These are phyloP conservation scores for Arabidopsis thaliana DNA, from an alignment of 345 rosid species.

Conservation along the genomic window TAIR10.1 NC_003071.7:18360501-18361000, in stretches of 20 bases:
- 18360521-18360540: constrained; percentile 58
- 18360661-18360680: constrained; percentile 47
- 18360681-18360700: constrained; percentile 46
- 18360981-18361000: background rate
- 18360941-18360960: constrained; percentile 52
- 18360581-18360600: background rate
- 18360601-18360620: background rate
- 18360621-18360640: background rate
- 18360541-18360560: background rate
- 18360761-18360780: background rate
- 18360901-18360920: constrained; percentile 58
- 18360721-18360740: constrained; percentile 50
- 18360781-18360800: no score
- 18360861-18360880: background rate
- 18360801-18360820: no score
- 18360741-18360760: background rate
- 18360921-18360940: constrained; percentile 52
- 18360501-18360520: constrained; percentile 63
- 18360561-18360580: background rate
- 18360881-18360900: constrained; percentile 47
- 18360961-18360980: constrained; percentile 42
- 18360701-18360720: constrained; percentile 47
- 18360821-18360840: no score
- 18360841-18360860: background rate
- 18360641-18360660: constrained; percentile 6